Conservation (phyloP, 2,329 filamentous ascomycete species). For the Neonectria magnoliae region DNA sequence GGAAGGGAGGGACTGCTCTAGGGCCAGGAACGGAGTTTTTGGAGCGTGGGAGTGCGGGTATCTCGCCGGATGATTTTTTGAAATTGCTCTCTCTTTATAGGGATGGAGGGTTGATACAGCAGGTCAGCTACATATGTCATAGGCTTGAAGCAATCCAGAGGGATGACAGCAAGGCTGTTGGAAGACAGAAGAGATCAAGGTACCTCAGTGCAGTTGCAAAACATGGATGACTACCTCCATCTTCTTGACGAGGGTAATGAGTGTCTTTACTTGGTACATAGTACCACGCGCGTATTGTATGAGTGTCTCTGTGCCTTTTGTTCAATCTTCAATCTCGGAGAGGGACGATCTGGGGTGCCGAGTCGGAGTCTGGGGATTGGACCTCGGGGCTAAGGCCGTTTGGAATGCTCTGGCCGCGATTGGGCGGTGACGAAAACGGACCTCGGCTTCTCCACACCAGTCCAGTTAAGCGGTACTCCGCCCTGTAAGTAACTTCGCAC, state of each 20-base stretch:
- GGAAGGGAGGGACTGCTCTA: neutral
- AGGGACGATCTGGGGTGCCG: conserved; percentile 8
- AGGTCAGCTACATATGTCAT: neutral
- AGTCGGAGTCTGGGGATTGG: conserved; percentile 21
- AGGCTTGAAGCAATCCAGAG: neutral
- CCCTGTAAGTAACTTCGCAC: no score
- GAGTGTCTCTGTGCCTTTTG: neutral
- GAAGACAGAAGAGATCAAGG: neutral
- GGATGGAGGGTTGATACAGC: neutral
- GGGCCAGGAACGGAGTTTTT: conserved; percentile 34
- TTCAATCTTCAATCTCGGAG: neutral
- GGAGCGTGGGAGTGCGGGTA: conserved; percentile 28
- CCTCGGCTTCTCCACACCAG: conserved; percentile 39
- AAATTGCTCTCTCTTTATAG: neutral
- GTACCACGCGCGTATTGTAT: neutral
- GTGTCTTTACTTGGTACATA: no score
- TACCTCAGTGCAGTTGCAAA: neutral
- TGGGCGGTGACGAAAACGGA: conserved; percentile 23
- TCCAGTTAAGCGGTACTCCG: neutral
- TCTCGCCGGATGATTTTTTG: neutral
- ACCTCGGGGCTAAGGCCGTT: conserved; percentile 28
- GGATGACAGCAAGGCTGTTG: neutral
- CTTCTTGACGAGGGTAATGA: neutral
- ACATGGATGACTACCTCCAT: neutral
- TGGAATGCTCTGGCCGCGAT: conserved; percentile 39